Evolutionary conservation across 2,329 filamentous ascomycete genomes (phyloP).

Genomic region (Sphaerulina vaccinii): DNA sequence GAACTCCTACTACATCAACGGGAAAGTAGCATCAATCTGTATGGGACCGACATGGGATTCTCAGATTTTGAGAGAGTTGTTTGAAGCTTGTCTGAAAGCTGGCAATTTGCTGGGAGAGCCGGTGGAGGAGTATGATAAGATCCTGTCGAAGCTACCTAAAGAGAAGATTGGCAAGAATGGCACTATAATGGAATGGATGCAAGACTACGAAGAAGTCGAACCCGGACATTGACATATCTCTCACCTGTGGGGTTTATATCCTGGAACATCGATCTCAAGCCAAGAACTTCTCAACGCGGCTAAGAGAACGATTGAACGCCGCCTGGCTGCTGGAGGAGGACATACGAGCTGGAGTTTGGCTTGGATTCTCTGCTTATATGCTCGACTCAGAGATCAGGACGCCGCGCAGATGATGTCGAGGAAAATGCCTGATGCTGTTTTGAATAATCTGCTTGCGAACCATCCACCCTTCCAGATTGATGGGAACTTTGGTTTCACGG

Average conservation of each 20-base stretch:
- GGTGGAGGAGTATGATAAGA: neutral
- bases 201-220: neutral
- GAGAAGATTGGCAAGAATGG: neutral
- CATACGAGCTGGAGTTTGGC: neutral
- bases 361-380: neutral
- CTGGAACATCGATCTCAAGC: neutral
- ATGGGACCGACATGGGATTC: constrained; percentile 1
- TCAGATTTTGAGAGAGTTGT: constrained; percentile 4
- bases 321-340: neutral
- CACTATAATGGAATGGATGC: neutral
- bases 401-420: neutral
- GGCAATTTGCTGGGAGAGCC: neutral
- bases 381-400: neutral
- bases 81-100: neutral
- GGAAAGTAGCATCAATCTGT: neutral
- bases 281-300: neutral
- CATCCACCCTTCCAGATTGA: constrained; percentile 5
- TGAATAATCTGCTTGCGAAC: neutral
- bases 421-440: neutral
- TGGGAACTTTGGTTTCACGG: constrained; percentile 4
- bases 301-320: neutral
- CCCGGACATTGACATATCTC: neutral
- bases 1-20: neutral
- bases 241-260: constrained; percentile 3
- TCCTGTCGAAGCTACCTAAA: neutral